These are phyloP conservation scores for Amborella trichopoda DNA, from an alignment of 164 flowering plant species.

Conservation along the genomic window DNA sequence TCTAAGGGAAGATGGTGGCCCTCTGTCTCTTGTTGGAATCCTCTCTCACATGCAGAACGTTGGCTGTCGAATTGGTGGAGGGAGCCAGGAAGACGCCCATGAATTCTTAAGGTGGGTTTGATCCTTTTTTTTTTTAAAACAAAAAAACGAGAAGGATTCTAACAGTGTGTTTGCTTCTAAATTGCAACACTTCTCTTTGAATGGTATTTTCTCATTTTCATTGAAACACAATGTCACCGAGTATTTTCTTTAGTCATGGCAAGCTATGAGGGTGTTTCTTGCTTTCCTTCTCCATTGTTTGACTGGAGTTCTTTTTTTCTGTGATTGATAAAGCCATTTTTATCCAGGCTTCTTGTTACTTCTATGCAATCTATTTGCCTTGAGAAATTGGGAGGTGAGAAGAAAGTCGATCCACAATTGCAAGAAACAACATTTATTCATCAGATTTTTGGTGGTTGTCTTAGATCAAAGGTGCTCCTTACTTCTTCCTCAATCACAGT, in stretches of 20 bases:
- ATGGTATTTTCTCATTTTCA: too few relatives aligned
- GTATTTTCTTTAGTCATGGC: too few relatives aligned
- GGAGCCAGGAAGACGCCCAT: conserved; percentile 95
- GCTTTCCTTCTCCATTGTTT: conserved; percentile 1
- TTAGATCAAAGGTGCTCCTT: conserved; percentile 59
- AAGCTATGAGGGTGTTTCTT: too few relatives aligned
- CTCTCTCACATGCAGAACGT: conserved; percentile 47
- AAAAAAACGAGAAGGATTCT: too few relatives aligned
- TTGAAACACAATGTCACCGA: too few relatives aligned
- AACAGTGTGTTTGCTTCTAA: too few relatives aligned
- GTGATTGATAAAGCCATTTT: conserved; percentile 5
- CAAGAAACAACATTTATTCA: conserved; percentile 87
- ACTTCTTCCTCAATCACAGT: too few relatives aligned
- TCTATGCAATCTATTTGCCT: conserved; percentile 89
- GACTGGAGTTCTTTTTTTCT: conserved; percentile 1
- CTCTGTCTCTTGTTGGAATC: conserved; percentile 57
- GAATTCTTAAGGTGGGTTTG: conserved; percentile 76
- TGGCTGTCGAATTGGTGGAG: conserved; percentile 65
- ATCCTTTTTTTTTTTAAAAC: too few relatives aligned
- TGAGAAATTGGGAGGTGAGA: conserved; percentile 62
- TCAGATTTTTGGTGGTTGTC: conserved; percentile 76
- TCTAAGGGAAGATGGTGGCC: conserved; percentile 47
- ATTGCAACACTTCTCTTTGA: too few relatives aligned
- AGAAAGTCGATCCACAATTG: conserved; percentile 40
- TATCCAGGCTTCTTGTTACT: conserved; percentile 54